Conservation (phyloP, 345 rosid species). For the Luvunga scandens region DNA sequence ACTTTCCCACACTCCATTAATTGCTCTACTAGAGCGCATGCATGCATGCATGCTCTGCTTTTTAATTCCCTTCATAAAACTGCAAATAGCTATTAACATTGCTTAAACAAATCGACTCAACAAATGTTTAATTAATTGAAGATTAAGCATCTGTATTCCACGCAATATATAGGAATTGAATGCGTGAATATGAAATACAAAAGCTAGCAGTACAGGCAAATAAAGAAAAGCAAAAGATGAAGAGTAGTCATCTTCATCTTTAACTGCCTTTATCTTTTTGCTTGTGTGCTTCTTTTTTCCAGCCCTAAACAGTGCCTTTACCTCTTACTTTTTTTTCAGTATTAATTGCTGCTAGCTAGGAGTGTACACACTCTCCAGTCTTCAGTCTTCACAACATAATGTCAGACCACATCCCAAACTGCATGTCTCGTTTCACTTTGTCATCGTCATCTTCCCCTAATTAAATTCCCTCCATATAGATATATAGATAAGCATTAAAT, state of each 20-base stretch:
- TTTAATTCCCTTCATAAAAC: neutral
- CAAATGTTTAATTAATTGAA: neutral
- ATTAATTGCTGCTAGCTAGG: too few relatives aligned
- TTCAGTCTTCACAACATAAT: too few relatives aligned
- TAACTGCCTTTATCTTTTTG: slow-evolving; percentile 25
- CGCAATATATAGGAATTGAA: neutral
- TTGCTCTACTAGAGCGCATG: neutral
- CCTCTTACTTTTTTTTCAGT: neutral
- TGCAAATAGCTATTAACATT: neutral
- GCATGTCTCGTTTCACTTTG: neutral
- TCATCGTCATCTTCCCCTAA: neutral
- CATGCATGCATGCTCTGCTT: neutral
- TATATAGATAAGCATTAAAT: neutral
- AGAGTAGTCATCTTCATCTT: slow-evolving; percentile 23
- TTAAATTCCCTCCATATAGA: neutral
- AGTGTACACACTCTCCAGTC: too few relatives aligned
- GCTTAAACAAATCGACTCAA: neutral
- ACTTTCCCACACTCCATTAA: neutral
- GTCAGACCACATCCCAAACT: too few relatives aligned
- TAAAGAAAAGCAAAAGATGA: slow-evolving; percentile 22
- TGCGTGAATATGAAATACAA: neutral
- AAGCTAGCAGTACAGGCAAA: neutral
- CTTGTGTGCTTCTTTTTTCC: slow-evolving; percentile 14
- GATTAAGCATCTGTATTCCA: neutral
- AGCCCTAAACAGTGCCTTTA: slow-evolving; percentile 21